phyloP scores from a whole-genome alignment of 2,329 filamentous ascomycete genomes.

The Claviceps sp. region DNA sequence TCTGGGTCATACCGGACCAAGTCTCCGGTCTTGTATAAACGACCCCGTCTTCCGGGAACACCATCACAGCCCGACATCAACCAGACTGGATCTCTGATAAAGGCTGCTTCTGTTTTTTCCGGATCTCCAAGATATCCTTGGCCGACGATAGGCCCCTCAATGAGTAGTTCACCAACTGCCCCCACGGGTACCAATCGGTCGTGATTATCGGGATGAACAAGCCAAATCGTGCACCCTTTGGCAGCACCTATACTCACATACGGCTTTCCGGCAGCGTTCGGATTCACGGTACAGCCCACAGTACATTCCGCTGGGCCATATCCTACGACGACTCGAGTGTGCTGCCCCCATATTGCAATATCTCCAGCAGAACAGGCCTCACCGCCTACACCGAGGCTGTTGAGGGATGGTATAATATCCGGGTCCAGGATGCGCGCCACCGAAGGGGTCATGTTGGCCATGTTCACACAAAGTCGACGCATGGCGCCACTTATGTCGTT shows the following conservation, averaged over 20 bases:
- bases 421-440: not conserved
- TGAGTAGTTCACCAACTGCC: conserved; percentile 21
- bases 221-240: conserved; percentile 2
- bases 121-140: conserved; percentile 34
- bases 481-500: conserved; percentile 30
- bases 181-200: conserved; percentile 16
- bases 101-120: conserved; percentile 31
- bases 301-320: conserved; percentile 1
- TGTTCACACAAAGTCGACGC: conserved; percentile 25
- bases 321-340: not conserved
- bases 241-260: conserved; percentile 1
- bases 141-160: conserved; percentile 32
- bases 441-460: conserved; percentile 30
- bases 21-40: conserved; percentile 34
- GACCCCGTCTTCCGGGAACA: conserved; percentile 6
- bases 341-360: conserved; percentile 1
- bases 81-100: conserved; percentile 25
- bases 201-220: conserved; percentile 2
- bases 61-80: not conserved
- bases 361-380: conserved; percentile 2
- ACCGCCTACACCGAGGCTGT: conserved; percentile 1
- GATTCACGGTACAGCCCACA: not conserved
- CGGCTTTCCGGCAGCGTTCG: not conserved
- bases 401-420: not conserved
- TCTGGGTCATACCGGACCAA: conserved; percentile 25